A percentile compares a stretch with the other conserved stretches of the same genome.
These are phyloP conservation scores for Hygrophila difformis DNA, from an alignment of 257 asterid species.

Conservation along the genomic window DNA sequence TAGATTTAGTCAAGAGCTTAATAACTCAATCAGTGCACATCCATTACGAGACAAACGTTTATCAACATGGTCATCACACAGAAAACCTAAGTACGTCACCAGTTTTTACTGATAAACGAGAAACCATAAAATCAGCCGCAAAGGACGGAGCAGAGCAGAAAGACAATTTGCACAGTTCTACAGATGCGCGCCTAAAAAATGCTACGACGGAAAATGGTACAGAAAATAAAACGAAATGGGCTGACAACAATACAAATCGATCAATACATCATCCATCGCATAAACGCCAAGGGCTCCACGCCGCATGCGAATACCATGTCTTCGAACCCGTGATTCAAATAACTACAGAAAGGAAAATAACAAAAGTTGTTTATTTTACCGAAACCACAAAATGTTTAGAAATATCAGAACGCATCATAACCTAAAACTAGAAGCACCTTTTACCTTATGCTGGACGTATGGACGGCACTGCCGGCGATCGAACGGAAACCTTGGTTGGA, in stretches of 20 bases:
- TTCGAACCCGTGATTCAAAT: constrained; percentile 26
- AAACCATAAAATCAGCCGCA: too few species aligned
- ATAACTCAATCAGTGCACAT: too few species aligned
- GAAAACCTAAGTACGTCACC: neutral
- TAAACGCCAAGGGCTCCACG: constrained; percentile 27
- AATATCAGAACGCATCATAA: constrained; percentile 12
- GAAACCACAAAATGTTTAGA: constrained; percentile 8
- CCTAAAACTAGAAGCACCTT: neutral
- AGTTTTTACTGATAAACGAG: too few species aligned
- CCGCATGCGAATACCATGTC: constrained; percentile 28
- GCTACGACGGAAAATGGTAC: neutral
- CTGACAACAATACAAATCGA: constrained; percentile 5
- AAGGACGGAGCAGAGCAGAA: neutral
- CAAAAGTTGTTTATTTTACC: neutral
- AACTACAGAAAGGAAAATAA: constrained; percentile 25
- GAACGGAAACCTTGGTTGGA: constrained; percentile 24
- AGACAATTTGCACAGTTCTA: too few species aligned
- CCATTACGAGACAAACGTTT: too few species aligned
- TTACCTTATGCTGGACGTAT: constrained; percentile 37
- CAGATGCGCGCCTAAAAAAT: neutral
- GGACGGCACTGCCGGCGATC: constrained; percentile 10
- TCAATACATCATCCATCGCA: constrained; percentile 56
- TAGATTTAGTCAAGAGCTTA: too few species aligned
- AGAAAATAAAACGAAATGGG: too few species aligned
- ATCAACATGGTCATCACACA: too few species aligned